Conservation (phyloP, 2,329 filamentous ascomycete species). For the Ophiocordyceps robertsii region DNA sequence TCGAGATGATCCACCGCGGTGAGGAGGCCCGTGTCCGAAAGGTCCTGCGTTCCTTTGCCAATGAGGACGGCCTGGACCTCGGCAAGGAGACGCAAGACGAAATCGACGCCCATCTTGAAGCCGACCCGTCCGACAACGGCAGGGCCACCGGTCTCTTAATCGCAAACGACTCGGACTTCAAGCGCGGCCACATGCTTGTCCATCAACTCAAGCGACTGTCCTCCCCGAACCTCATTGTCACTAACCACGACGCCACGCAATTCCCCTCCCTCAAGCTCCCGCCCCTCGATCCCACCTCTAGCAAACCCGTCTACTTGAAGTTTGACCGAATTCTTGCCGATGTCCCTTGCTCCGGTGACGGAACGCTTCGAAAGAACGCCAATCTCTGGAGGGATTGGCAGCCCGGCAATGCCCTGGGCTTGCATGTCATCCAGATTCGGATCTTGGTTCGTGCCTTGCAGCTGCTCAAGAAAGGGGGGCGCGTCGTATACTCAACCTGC, state of each 20-base stretch:
- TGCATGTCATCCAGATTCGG: slow-evolving; percentile 75
- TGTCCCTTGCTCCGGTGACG: slow-evolving; percentile 93
- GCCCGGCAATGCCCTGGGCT: slow-evolving; percentile 71
- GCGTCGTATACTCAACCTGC: slow-evolving; percentile 95
- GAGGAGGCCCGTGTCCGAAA: slow-evolving; percentile 77
- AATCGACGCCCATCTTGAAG: slow-evolving; percentile 36
- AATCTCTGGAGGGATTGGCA: slow-evolving; percentile 94
- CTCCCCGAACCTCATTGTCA: slow-evolving; percentile 92
- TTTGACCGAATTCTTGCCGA: slow-evolving; percentile 95
- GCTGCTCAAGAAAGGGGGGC: slow-evolving; percentile 88
- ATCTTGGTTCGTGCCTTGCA: slow-evolving; percentile 88
- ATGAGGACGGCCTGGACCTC: slow-evolving; percentile 43
- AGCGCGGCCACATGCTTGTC: slow-evolving; percentile 90
- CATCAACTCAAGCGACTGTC: slow-evolving; percentile 96
- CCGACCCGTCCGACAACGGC: slow-evolving; percentile 60
- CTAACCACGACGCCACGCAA: slow-evolving; percentile 93
- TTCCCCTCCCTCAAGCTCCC: slow-evolving; percentile 88
- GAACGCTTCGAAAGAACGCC: slow-evolving; percentile 84
- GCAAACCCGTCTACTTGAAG: slow-evolving; percentile 65
- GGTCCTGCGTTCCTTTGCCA: slow-evolving; percentile 49
- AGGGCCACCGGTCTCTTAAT: slow-evolving; percentile 83
- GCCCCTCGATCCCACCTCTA: slow-evolving; percentile 35
- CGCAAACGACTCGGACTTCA: slow-evolving; percentile 94
- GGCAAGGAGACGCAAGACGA: slow-evolving; percentile 33
- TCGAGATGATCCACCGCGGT: slow-evolving; percentile 86